Evolutionary conservation across 2,329 filamentous ascomycete genomes (phyloP).

Genomic region (Trichoderma semiorbis): DNA sequence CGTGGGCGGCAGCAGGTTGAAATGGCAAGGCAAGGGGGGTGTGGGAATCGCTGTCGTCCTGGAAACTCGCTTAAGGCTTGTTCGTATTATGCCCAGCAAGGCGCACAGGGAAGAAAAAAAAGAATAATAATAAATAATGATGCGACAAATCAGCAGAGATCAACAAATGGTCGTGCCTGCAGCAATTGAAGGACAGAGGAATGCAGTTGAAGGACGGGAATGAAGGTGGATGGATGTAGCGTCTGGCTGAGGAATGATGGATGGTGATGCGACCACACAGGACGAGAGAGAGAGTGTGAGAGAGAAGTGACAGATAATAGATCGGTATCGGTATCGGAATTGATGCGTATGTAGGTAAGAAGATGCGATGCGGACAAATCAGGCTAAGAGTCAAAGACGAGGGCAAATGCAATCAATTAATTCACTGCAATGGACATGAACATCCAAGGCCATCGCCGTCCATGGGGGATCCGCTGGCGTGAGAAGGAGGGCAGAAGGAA

Average conservation of each 20-base stretch:
- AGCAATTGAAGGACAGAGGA: neutral
- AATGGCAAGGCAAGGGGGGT: conserved; percentile 6
- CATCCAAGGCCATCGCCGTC: neutral
- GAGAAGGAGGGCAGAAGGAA: neutral
- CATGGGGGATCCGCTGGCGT: neutral
- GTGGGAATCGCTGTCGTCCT: conserved; percentile 9
- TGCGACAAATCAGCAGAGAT: neutral
- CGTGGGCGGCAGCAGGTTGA: neutral
- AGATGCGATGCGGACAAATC: neutral
- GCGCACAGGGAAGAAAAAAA: neutral
- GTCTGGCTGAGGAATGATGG: conserved; percentile 2
- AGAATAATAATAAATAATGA: neutral
- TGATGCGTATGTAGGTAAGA: too few species aligned
- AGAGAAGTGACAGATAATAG: neutral
- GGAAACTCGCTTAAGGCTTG: conserved; percentile 10
- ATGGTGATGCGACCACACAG: neutral
- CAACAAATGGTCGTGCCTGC: neutral
- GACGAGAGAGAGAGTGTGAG: neutral
- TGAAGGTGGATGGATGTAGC: neutral
- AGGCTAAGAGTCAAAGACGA: neutral
- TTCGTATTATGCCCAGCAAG: conserved; percentile 8
- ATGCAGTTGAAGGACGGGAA: neutral
- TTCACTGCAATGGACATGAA: neutral
- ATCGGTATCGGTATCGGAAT: neutral
- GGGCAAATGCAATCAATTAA: neutral